Percentiles rank a stretch among this genome's conserved stretches.
Conservation (phyloP, 371 early-diverging fungal genomes). For the Mucor saturninus region DNA sequence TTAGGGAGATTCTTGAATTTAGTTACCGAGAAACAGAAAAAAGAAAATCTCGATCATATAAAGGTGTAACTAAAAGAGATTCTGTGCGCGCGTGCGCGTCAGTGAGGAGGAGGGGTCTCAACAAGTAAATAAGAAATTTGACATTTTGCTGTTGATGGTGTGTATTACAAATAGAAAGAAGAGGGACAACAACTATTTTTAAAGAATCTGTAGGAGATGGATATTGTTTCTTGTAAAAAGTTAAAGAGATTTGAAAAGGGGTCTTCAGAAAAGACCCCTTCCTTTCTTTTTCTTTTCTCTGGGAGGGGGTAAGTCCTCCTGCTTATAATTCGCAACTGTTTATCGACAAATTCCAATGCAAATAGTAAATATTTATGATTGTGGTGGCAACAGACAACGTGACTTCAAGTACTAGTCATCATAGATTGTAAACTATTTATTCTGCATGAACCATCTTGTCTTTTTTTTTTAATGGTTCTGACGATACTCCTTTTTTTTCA, state of each 20-base stretch:
- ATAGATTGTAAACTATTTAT: neutral
- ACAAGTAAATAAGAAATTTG: too few relatives aligned
- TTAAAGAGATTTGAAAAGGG: neutral
- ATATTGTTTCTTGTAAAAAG: neutral
- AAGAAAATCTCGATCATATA: neutral
- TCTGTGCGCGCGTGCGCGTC: too few relatives aligned
- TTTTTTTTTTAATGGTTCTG: neutral
- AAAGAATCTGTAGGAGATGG: neutral
- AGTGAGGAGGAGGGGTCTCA: too few relatives aligned
- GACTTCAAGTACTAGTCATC: neutral
- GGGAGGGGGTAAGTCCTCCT: neutral
- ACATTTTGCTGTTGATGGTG: neutral
- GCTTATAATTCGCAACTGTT: neutral
- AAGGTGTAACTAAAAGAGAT: too few relatives aligned
- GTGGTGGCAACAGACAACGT: neutral
- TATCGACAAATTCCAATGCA: neutral
- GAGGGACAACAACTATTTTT: neutral
- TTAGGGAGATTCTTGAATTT: neutral
- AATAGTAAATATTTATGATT: neutral
- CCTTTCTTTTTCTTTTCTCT: neutral
- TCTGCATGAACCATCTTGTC: neutral
- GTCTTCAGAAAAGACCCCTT: neutral
- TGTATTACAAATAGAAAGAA: neutral
- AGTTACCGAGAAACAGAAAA: constrained; percentile 1
- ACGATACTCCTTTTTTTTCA: neutral